Evolutionary conservation across 2,329 filamentous ascomycete species (phyloP), one percentile per base, ranked within the genome.

Genomic region (Neofusicoccum parvum): DNA sequence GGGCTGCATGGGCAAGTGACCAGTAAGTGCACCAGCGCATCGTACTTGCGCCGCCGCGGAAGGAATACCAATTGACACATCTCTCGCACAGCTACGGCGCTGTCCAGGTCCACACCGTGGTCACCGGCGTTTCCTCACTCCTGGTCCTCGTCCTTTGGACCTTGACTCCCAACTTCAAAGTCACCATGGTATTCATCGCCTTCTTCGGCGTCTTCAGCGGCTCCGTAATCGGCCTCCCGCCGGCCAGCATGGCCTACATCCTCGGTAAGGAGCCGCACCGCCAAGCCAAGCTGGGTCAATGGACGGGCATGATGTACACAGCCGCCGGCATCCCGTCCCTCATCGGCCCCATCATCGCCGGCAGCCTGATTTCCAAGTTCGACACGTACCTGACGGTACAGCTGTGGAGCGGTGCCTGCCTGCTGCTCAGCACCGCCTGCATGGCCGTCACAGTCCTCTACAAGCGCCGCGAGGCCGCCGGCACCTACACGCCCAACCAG

Each of bases 221-320:
- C 23, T 77, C 81, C 17, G 80, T 84, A 66, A 83, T 84, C 63
- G 82, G 81, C 20, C 75, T 83, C 1, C 82, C 82, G 7, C 80
- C 82, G 1, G 82, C 82, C 3, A 82, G 78, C 14, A 76, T 84
- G 43, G 80, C 80, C 39, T 78, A 80, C 70, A 80, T 84, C 46
- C 75, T 84, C 65, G 76, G 74, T n/a, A 72, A 69, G 7, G 67
- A 62, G 14, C 62, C 70, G 23, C 65, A 73, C 27, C 71, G 70
- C 10, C 75, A 77, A 70, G 65, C 77, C 59, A 80, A 79, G 64
- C 78, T 84, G 7, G 82, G 82, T 14, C 82, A 84, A 62, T 84
- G 82, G 82, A 80, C 77, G 3, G 82, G 82, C 48, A 83, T 84
- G 81, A 83, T 84, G 82, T 85, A 83, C 73, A 78, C 77, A 11